Percentiles rank a stretch among this genome's conserved stretches.
These are phyloP conservation scores for Sporobolomyces phaffii DNA, from an alignment of 768 basidiomycete genomes.

Conservation along the genomic window DNA sequence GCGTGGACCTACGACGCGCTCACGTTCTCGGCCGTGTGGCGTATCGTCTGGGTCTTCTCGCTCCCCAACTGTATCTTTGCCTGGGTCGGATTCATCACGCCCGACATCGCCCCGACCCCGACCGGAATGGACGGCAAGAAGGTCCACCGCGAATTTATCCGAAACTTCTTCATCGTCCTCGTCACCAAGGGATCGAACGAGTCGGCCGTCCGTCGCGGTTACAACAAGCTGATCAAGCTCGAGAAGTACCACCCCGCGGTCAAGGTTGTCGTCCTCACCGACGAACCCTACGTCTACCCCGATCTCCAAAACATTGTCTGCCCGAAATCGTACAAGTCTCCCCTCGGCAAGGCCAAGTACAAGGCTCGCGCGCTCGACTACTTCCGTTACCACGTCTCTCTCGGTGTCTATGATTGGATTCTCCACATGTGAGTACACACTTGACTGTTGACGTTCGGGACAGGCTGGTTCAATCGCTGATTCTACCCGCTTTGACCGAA, in stretches of 20 bases:
- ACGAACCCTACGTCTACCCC: constrained; percentile 44
- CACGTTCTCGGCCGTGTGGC: constrained; percentile 44
- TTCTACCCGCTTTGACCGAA: too few species aligned
- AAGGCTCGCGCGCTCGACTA: constrained; percentile 46
- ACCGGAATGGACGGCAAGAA: constrained; percentile 42
- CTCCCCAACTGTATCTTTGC: constrained; percentile 45
- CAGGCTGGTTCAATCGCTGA: too few species aligned
- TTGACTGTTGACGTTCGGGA: background rate
- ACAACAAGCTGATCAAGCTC: constrained; percentile 44
- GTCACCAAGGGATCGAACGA: constrained; percentile 46
- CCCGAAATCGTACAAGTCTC: constrained; percentile 45
- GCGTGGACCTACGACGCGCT: constrained; percentile 40
- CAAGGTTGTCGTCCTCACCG: constrained; percentile 44
- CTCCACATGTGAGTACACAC: constrained; percentile 39
- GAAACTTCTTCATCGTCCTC: constrained; percentile 46
- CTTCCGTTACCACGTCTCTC: constrained; percentile 45
- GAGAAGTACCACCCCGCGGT: constrained; percentile 45
- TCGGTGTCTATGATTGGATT: constrained; percentile 45
- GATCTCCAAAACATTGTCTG: constrained; percentile 46
- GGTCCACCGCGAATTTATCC: constrained; percentile 44
- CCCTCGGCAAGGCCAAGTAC: constrained; percentile 46
- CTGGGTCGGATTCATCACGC: constrained; percentile 44
- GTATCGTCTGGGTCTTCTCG: constrained; percentile 44
- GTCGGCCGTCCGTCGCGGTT: constrained; percentile 44
- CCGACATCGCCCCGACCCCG: constrained; percentile 41